Conservation (phyloP, 2,329 filamentous ascomycete species). For the Colletotrichum magnum region DNA sequence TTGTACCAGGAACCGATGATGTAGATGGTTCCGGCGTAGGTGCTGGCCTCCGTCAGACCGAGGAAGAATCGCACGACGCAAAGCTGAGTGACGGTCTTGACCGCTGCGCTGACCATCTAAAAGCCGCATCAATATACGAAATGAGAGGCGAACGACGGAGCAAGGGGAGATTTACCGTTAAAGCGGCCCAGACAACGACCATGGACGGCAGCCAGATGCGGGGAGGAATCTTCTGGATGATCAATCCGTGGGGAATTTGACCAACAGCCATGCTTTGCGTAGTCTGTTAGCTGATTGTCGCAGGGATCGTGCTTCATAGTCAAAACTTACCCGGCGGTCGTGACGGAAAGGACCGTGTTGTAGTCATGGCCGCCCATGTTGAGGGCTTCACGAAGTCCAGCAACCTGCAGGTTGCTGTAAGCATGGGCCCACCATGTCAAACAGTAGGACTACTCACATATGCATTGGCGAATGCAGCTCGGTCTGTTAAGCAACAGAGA, state of each 20-base stretch:
- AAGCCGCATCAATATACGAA: fast-evolving
- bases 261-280: slow-evolving; percentile 48
- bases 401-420: slow-evolving; percentile 50
- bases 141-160: too few relatives aligned
- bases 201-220: slow-evolving; percentile 63
- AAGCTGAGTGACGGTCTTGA: slow-evolving; percentile 48
- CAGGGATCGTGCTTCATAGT: fast-evolving
- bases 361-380: slow-evolving; percentile 70
- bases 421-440: not conserved
- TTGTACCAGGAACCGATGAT: slow-evolving; percentile 71
- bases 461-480: slow-evolving; percentile 41
- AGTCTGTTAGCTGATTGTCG: not conserved
- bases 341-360: slow-evolving; percentile 70
- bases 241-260: slow-evolving; percentile 60
- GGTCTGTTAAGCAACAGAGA: slow-evolving; percentile 15
- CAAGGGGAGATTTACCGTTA: slow-evolving; percentile 51
- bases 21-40: slow-evolving; percentile 58
- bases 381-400: slow-evolving; percentile 70
- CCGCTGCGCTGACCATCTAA: slow-evolving; percentile 44
- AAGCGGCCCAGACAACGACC: slow-evolving; percentile 62
- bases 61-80: slow-evolving; percentile 58
- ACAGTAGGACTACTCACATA: slow-evolving; percentile 5
- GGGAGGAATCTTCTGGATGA: slow-evolving; percentile 64
- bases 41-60: slow-evolving; percentile 55
- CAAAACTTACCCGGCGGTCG: slow-evolving; percentile 32